Base-by-base conservation (phyloP, 495 filamentous ascomycete species). In the Hyaloscypha finlandica region DNA sequence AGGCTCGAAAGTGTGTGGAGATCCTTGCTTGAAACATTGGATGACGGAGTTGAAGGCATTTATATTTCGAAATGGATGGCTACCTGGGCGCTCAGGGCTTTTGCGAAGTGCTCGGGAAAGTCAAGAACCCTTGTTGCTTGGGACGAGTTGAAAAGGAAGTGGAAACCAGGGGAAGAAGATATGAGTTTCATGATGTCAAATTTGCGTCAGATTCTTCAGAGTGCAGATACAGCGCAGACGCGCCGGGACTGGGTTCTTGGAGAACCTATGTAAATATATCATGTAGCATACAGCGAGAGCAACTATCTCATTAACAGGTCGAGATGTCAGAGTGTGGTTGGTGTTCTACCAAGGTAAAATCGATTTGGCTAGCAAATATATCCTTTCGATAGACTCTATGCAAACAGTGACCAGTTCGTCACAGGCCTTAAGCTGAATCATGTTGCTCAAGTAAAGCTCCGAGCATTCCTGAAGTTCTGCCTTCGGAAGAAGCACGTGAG, bases 1-100 rank as follows among this genome's bases (percentile, higher is more conserved):
- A 80, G 82, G 48, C 80, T 94, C 16, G 77, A 83, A 59, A 78
- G 73, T 57, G 82, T 85, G 39, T 84, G 76, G 74, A 60, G 70
- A 1, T 78, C 83, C 5, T 77, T 84, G 29, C 33, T 85, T 5
- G 37, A 70, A 1, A 77, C 80, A 6, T 55, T 83, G 6, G 83
- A 84, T 35, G 70, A 74, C 14, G 31, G 53, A 3, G 59, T 31
- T 45, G 61, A 16, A 69, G 70, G 30, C 64, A 67, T 86, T 16
- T 77, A 79, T 61, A 78, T 85, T 33, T 79, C 73, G 64, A 77
- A 76, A 4, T 85, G 83, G 83, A 74, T 85, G 74, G 83, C 74
- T 20, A 68, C 80, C 32, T 83, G 80, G 76, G 74, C 75, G 3
- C 68, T 86, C 19, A 75, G 73, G 33, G 84, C 84, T 16, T 84